These are phyloP conservation scores for Moricandia moricandioides DNA, from an alignment of 345 rosid species.

Conservation along the genomic window DNA sequence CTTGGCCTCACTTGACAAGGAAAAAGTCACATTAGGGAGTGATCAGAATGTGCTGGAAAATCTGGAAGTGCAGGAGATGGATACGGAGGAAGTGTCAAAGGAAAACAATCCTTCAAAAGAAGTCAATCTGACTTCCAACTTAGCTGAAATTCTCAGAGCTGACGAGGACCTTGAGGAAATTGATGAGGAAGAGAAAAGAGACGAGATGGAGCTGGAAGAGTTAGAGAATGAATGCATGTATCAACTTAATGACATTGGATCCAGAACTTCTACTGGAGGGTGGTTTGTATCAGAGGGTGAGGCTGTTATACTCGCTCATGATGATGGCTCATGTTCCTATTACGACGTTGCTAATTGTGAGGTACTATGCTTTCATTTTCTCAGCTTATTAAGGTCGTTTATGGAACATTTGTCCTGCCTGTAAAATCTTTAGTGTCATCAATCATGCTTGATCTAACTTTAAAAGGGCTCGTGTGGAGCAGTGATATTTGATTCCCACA, in stretches of 20 bases:
- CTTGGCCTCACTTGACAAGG: conserved; percentile 55
- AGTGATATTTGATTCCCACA: not conserved
- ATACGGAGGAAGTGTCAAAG: conserved; percentile 42
- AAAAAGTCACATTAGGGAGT: conserved; percentile 30
- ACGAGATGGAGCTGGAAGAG: conserved; percentile 49
- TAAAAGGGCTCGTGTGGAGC: not conserved
- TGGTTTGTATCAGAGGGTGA: conserved; percentile 99
- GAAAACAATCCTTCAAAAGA: conserved; percentile 39
- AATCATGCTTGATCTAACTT: not conserved
- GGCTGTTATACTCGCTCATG: conserved; percentile 84
- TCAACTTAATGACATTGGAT: conserved; percentile 64
- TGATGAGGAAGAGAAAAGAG: conserved; percentile 68
- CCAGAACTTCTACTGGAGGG: conserved; percentile 74
- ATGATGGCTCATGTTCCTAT: conserved; percentile 89
- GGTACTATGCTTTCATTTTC: conserved; percentile 43
- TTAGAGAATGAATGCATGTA: conserved; percentile 48
- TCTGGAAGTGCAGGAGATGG: conserved; percentile 59
- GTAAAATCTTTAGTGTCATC: not conserved
- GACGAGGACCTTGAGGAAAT: conserved; percentile 81
- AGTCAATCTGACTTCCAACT: conserved; percentile 34
- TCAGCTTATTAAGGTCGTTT: not conserved
- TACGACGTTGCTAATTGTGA: conserved; percentile 81
- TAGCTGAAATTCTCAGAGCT: conserved; percentile 55
- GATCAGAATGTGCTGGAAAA: conserved; percentile 35
- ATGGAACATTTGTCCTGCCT: conserved; percentile 1